These are phyloP conservation scores for Carex arenaria DNA, from an alignment of 202 grass and related monocot species.

Conservation along the genomic window DNA sequence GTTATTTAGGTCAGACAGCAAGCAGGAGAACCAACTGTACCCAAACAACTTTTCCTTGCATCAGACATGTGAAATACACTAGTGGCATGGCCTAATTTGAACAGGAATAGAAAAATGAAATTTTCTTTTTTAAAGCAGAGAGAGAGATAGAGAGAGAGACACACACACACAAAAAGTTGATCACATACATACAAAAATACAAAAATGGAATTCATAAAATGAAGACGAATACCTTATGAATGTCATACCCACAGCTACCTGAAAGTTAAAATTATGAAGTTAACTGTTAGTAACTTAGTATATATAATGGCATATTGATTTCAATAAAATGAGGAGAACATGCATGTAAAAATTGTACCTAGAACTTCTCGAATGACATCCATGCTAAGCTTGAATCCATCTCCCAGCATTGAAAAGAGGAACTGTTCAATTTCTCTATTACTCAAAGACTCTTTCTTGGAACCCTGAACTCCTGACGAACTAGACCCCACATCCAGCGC, in stretches of 20 bases:
- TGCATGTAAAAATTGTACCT: constrained; percentile 43
- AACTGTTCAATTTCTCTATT: constrained; percentile 83
- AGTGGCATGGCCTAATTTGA: not conserved
- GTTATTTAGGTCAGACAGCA: not conserved
- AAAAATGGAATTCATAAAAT: constrained; percentile 10
- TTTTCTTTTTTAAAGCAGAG: not conserved
- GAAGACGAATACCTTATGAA: constrained; percentile 58
- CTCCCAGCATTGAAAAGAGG: constrained; percentile 91
- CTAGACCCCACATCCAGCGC: constrained; percentile 28
- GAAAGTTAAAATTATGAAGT: constrained; percentile 42
- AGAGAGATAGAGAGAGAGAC: not conserved
- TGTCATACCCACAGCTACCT: constrained; percentile 86
- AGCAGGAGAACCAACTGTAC: not conserved
- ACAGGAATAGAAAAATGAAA: too few species aligned
- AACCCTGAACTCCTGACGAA: constrained; percentile 26
- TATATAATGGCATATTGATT: constrained; percentile 19
- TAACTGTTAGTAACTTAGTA: not conserved
- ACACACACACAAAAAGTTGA: not conserved
- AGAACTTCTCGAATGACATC: constrained; percentile 69
- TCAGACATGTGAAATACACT: not conserved
- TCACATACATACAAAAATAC: not conserved
- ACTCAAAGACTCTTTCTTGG: constrained; percentile 48
- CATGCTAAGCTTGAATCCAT: constrained; percentile 81
- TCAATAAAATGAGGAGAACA: constrained; percentile 13
- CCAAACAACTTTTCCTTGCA: not conserved